A percentile compares a stretch with the other conserved stretches of the same genome.
Evolutionary conservation across 2,329 filamentous ascomycete species (phyloP).

Genomic region (Penicillium corylophilum): DNA sequence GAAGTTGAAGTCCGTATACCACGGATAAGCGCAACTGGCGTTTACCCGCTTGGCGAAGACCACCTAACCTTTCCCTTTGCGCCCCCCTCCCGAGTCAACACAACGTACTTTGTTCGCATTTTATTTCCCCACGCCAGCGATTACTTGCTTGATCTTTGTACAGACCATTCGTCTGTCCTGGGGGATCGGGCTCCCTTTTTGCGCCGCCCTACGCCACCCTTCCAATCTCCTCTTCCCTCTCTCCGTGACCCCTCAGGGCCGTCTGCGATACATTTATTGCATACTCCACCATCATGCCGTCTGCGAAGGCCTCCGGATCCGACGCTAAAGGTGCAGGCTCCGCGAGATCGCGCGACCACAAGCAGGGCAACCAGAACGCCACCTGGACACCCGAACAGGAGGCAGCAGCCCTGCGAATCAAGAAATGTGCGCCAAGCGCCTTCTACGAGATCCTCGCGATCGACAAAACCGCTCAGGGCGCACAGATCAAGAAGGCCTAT

Average conservation of each 20-base stretch:
- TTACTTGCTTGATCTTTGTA: neutral
- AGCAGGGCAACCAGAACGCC: constrained; percentile 51
- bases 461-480: constrained; percentile 66
- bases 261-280: neutral
- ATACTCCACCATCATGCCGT: constrained; percentile 32
- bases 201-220: constrained; percentile 17
- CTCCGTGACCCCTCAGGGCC: constrained; percentile 2
- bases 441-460: constrained; percentile 94
- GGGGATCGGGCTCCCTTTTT: constrained; percentile 15
- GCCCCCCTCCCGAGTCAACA: constrained; percentile 5
- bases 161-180: constrained; percentile 1
- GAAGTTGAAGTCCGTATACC: constrained; percentile 1
- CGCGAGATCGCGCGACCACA: constrained; percentile 48
- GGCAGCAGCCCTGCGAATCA: constrained; percentile 84
- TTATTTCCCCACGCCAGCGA: neutral
- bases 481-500: constrained; percentile 97
- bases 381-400: constrained; percentile 88
- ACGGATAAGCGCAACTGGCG: constrained; percentile 7
- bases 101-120: constrained; percentile 12
- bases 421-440: constrained; percentile 76
- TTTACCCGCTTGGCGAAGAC: constrained; percentile 25
- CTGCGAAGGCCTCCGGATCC: constrained; percentile 48
- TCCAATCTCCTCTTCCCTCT: constrained; percentile 3
- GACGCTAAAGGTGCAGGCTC: constrained; percentile 40
- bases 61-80: constrained; percentile 24